Percentiles rank a stretch among this genome's conserved stretches.
These are phyloP conservation scores for Clonostachys sp. DNA, from an alignment of 2,329 filamentous ascomycete species.

Conservation along the genomic window DNA sequence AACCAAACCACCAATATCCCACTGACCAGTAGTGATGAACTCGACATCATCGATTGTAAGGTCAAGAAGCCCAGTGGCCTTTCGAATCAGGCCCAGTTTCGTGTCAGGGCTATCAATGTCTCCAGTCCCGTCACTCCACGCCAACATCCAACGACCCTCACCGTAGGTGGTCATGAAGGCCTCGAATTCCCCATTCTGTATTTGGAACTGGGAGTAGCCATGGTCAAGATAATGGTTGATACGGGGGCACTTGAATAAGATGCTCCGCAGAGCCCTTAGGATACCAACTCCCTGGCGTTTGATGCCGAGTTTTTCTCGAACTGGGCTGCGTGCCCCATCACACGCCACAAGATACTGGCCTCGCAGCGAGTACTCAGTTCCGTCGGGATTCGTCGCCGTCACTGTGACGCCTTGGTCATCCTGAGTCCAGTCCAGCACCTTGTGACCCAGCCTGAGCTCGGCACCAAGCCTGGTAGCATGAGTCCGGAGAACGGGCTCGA, in stretches of 20 bases:
- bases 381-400: constrained; percentile 11
- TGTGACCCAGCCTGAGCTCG: constrained; percentile 24
- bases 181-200: constrained; percentile 18
- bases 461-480: constrained; percentile 21
- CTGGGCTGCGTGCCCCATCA: constrained; percentile 22
- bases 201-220: constrained; percentile 23
- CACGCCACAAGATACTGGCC: constrained; percentile 29
- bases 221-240: constrained; percentile 15
- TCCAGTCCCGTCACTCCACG: neutral
- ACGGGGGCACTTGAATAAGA: constrained; percentile 23
- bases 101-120: neutral
- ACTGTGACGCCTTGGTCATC: constrained; percentile 3
- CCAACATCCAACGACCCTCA: constrained; percentile 10
- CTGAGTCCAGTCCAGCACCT: constrained; percentile 17
- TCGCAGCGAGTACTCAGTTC: neutral
- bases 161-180: constrained; percentile 14
- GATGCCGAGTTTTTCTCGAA: constrained; percentile 18
- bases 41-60: constrained; percentile 6
- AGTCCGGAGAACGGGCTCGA: constrained; percentile 29
- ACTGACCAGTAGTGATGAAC: constrained; percentile 10
- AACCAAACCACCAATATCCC: constrained; percentile 15
- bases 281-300: constrained; percentile 17
- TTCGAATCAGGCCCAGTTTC: neutral
- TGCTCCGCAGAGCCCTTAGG: constrained; percentile 23
- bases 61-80: neutral